A percentile compares a stretch with the other conserved stretches of the same genome.
Conservation (phyloP, 331 rosid genomes). For the Acacia concinna region DNA sequence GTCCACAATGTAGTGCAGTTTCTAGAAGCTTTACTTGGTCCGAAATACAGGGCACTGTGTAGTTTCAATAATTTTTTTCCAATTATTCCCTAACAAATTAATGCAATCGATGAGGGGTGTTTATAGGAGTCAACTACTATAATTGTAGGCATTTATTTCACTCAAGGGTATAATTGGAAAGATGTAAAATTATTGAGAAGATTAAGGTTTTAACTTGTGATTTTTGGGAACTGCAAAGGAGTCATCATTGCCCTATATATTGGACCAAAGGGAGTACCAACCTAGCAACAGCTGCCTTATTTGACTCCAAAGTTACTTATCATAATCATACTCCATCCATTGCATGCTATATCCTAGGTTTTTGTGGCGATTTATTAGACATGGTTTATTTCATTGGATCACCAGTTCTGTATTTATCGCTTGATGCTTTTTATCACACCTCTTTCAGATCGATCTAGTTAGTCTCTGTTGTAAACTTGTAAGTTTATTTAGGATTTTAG, state of each 20-base stretch:
- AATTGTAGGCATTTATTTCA: neutral
- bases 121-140: neutral
- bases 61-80: neutral
- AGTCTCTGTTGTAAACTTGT: too few species aligned
- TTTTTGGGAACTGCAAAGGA: too few species aligned
- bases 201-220: neutral
- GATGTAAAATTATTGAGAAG: neutral
- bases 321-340: neutral
- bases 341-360: neutral
- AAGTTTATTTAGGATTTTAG: too few species aligned
- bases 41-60: neutral
- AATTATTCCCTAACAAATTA: neutral
- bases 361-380: neutral
- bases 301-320: neutral
- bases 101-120: neutral
- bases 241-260: too few species aligned
- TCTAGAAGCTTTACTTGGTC: too few species aligned
- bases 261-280: too few species aligned
- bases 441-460: neutral
- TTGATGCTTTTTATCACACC: neutral
- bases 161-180: neutral
- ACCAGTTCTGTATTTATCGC: neutral
- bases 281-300: too few species aligned
- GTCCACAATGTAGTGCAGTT: neutral
- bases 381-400: neutral